Evolutionary conservation across 2,329 filamentous ascomycete species (phyloP), one percentile per base, ranked within the genome.

Genomic region (Ascochyta rabiei): DNA sequence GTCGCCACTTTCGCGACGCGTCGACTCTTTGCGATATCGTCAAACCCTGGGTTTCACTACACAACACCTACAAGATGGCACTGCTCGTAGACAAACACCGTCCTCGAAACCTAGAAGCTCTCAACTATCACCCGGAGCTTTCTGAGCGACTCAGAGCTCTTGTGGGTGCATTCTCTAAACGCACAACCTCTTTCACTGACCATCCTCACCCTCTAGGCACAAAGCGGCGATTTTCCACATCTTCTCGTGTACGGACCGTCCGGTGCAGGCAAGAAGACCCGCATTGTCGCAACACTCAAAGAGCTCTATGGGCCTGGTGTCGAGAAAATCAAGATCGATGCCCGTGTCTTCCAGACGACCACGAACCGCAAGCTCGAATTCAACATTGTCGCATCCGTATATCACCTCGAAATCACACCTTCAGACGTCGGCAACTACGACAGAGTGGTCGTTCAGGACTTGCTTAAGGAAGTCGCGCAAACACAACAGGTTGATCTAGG

Each of bases 311-410:
- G 95, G 0, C 88, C 93, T 0, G 93, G 95, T 38, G 95, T 96
- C n/a, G 96, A 99, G 73, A 98, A 97, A 83, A 99, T 99, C 83
- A 98, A 98, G 80, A 98, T 99, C 77, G 95, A 99, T 73, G 91
- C 92, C 12, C 90, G 95, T 61, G 89, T 97, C 55, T 99, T 99
- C 80, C 93, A 96, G 77, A 98, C 95, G 1, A 93, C 87, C 19
- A 89, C 89, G 71, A 98, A 96, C 76, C 91, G 95, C 73, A 99
- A 99, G 78, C 88, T 99, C 67, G 95, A 99, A 78, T 99, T 99
- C 84, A 99, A 97, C 79, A 96, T 99, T 61, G 95, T 99, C 49
- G 88, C 93, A 39, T 98, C 93, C 0, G 87, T 97, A 61, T 99
- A 99, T 79, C 95, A 99, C 76, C 88, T 99, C 67, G 95, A 99